Evolutionary conservation across 306 rosid species (phyloP).

Genomic region (Quercus agrifolia): DNA sequence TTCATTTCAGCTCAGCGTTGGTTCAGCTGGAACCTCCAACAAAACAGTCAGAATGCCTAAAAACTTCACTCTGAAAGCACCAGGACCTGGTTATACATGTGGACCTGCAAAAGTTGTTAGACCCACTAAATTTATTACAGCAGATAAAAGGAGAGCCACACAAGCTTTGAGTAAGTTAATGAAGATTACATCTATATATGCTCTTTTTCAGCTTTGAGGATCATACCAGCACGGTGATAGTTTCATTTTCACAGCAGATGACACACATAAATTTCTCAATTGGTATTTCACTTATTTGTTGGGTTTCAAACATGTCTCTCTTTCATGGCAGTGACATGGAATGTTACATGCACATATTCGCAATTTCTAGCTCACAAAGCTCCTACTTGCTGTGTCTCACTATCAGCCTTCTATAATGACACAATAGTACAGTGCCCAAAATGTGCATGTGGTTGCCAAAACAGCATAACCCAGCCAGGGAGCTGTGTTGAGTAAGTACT

Average conservation of each 20-base stretch:
- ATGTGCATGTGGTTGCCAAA: slow-evolving; percentile 79
- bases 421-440: slow-evolving; percentile 71
- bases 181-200: background rate
- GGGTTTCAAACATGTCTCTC: background rate
- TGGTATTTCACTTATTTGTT: background rate
- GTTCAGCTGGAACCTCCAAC: slow-evolving; percentile 65
- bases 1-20: slow-evolving; percentile 83
- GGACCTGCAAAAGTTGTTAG: slow-evolving; percentile 51
- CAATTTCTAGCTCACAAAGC: slow-evolving; percentile 72
- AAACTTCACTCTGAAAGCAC: slow-evolving; percentile 70
- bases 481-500: slow-evolving; percentile 66
- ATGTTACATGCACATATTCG: slow-evolving; percentile 80
- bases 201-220: slow-evolving; percentile 4
- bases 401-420: slow-evolving; percentile 80
- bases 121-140: slow-evolving; percentile 45
- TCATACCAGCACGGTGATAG: background rate
- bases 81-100: slow-evolving; percentile 93
- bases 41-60: slow-evolving; percentile 58
- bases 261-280: background rate
- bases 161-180: slow-evolving; percentile 78
- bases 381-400: slow-evolving; percentile 86
- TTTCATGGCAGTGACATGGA: slow-evolving; percentile 86
- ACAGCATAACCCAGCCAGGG: slow-evolving; percentile 43
- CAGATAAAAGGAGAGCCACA: slow-evolving; percentile 77
- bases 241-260: background rate